phyloP scores from a whole-genome alignment of 352 stramenopile species.

The Phytophthora colocasiae region DNA sequence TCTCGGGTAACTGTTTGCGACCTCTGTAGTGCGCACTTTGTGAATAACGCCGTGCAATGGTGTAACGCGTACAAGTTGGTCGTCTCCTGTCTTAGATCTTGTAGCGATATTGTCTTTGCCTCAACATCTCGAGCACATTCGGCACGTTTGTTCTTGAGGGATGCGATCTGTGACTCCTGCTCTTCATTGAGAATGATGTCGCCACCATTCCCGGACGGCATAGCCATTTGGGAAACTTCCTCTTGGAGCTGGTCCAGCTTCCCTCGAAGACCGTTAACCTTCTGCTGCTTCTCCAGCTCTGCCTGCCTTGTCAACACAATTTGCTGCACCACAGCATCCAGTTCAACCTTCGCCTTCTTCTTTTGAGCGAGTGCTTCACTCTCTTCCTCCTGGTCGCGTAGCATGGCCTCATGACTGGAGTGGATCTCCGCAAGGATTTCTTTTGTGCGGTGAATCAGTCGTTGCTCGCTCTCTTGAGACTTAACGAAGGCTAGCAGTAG shows the following conservation, averaged over 20 bases:
- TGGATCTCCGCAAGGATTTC: slow-evolving; percentile 82
- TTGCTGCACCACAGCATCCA: slow-evolving; percentile 75
- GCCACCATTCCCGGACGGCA: slow-evolving; percentile 39
- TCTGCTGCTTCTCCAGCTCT: slow-evolving; percentile 78
- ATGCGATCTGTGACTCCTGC: slow-evolving; percentile 74
- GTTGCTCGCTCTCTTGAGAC: slow-evolving; percentile 85
- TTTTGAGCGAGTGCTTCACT: slow-evolving; percentile 72
- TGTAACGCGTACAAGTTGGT: slow-evolving; percentile 64
- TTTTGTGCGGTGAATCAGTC: slow-evolving; percentile 68
- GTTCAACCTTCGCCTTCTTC: slow-evolving; percentile 73
- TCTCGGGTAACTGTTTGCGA: no score
- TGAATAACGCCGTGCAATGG: no score
- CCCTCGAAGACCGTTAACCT: slow-evolving; percentile 68
- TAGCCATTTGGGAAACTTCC: slow-evolving; percentile 65
- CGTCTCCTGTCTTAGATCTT: slow-evolving; percentile 74
- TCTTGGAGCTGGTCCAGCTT: slow-evolving; percentile 74
- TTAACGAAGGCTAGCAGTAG: slow-evolving; percentile 76
- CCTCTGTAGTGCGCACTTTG: no score
- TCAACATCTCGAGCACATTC: slow-evolving; percentile 78
- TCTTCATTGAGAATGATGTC: slow-evolving; percentile 74
- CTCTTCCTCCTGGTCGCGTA: slow-evolving; percentile 83
- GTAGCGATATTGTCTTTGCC: slow-evolving; percentile 67
- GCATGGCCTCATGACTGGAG: slow-evolving; percentile 74
- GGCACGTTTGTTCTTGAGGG: slow-evolving; percentile 72
- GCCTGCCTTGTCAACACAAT: slow-evolving; percentile 64